Evolutionary conservation across 495 filamentous ascomycete species (phyloP).

Genomic region (Lepidopterella palustris): DNA sequence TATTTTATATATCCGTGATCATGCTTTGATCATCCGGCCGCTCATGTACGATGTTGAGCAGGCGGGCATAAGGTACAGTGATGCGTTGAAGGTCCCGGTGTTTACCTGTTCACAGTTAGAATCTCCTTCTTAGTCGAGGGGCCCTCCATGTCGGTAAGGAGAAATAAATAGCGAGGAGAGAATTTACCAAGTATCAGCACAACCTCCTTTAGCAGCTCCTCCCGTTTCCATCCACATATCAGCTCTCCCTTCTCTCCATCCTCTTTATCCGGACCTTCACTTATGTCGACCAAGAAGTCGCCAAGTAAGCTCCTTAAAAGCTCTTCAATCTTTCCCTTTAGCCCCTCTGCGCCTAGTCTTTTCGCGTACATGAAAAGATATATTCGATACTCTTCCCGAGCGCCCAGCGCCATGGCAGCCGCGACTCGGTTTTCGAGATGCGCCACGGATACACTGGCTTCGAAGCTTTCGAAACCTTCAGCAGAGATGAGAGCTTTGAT

Average conservation of each 20-base stretch:
- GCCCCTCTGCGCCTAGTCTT: conserved; percentile 81
- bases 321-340: conserved; percentile 85
- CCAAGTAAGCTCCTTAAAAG: conserved; percentile 73
- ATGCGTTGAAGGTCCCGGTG: conserved; percentile 84
- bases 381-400: conserved; percentile 82
- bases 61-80: conserved; percentile 42
- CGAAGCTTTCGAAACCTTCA: conserved; percentile 89
- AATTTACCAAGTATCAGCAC: conserved; percentile 82
- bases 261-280: conserved; percentile 35
- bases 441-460: conserved; percentile 82
- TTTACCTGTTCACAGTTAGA: conserved; percentile 60
- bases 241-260: conserved; percentile 50
- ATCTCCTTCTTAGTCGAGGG: too few species aligned
- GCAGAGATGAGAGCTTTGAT: conserved; percentile 76
- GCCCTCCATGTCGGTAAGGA: too few species aligned
- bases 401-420: conserved; percentile 75
- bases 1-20: conserved; percentile 28
- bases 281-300: conserved; percentile 53
- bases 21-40: conserved; percentile 20
- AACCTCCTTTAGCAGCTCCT: conserved; percentile 79
- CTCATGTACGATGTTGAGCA: conserved; percentile 21
- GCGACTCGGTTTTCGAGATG: conserved; percentile 94
- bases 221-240: conserved; percentile 83
- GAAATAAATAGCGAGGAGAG: neutral
- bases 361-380: conserved; percentile 96